Percentiles rank a stretch among this genome's conserved stretches.
phyloP scores from a whole-genome alignment of 306 rosid genomes.

The Acacia crassicarpa region DNA sequence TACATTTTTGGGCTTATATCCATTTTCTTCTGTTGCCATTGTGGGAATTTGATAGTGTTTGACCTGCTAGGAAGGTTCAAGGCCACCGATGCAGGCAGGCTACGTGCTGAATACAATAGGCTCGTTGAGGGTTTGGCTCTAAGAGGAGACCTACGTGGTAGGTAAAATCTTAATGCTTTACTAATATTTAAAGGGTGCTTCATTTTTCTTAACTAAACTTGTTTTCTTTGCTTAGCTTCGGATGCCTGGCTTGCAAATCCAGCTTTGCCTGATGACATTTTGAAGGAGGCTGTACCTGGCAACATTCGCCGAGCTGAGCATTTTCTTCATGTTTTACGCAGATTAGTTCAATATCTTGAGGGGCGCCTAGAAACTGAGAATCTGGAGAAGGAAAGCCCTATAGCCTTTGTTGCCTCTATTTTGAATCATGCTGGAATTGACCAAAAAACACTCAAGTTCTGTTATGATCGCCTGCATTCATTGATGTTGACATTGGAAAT shows the following conservation, averaged over 20 bases:
- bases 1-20: background rate
- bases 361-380: slow-evolving; percentile 90
- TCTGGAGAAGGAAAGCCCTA: slow-evolving; percentile 84
- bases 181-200: background rate
- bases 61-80: slow-evolving; percentile 96
- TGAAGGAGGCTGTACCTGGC: slow-evolving; percentile 98
- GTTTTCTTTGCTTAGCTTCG: slow-evolving; percentile 51
- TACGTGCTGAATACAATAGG: slow-evolving; percentile 89
- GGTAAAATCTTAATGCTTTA: slow-evolving; percentile 25
- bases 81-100: slow-evolving; percentile 96
- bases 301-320: slow-evolving; percentile 92
- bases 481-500: slow-evolving; percentile 92
- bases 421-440: slow-evolving; percentile 87
- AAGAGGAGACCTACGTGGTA: slow-evolving; percentile 85
- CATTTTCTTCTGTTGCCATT: slow-evolving; percentile 23
- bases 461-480: slow-evolving; percentile 94
- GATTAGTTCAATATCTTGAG: slow-evolving; percentile 89
- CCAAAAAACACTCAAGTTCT: slow-evolving; percentile 86
- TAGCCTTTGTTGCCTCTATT: slow-evolving; percentile 65
- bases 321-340: slow-evolving; percentile 77
- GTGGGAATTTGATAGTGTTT: slow-evolving; percentile 46
- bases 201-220: slow-evolving; percentile 17
- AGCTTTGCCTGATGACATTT: slow-evolving; percentile 87
- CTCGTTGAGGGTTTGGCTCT: slow-evolving; percentile 93
- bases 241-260: slow-evolving; percentile 94